These are phyloP conservation scores for Linnemannia zychae DNA, from an alignment of 192 early-diverging fungal species.

Conservation along the genomic window DNA sequence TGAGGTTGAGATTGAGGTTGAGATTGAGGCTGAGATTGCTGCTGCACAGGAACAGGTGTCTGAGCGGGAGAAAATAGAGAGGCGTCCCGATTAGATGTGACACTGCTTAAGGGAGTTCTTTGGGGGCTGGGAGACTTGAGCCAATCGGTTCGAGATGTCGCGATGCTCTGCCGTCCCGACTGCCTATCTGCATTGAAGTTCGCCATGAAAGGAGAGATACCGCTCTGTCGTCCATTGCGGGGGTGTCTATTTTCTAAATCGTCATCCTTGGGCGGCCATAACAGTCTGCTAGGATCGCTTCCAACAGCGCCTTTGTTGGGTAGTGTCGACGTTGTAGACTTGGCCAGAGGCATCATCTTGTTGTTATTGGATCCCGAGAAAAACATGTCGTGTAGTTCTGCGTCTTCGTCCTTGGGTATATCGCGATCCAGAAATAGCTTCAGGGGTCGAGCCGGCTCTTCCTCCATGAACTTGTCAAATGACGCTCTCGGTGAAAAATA, in stretches of 20 bases:
- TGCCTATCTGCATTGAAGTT: not conserved
- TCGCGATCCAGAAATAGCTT: constrained; percentile 24
- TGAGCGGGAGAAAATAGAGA: not conserved
- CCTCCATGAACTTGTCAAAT: not conserved
- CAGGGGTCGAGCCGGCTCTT: not conserved
- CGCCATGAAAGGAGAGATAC: not conserved
- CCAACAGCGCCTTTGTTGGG: not conserved
- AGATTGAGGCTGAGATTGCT: not conserved
- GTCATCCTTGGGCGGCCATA: not conserved
- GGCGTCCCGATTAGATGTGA: not conserved
- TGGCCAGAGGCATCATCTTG: not conserved
- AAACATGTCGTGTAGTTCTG: not conserved
- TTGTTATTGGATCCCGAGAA: not conserved
- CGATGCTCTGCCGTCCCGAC: not conserved
- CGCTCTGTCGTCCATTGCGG: not conserved
- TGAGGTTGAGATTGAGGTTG: not conserved
- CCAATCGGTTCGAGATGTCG: not conserved
- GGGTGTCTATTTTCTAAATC: not conserved
- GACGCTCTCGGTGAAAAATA: not conserved
- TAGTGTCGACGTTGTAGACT: not conserved
- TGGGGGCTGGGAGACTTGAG: not conserved
- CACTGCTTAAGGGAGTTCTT: not conserved
- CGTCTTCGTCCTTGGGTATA: constrained; percentile 19
- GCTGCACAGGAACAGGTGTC: not conserved
- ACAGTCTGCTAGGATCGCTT: not conserved